Base-by-base conservation (phyloP, 2,329 filamentous ascomycete species). In the Xylaria sp. region DNA sequence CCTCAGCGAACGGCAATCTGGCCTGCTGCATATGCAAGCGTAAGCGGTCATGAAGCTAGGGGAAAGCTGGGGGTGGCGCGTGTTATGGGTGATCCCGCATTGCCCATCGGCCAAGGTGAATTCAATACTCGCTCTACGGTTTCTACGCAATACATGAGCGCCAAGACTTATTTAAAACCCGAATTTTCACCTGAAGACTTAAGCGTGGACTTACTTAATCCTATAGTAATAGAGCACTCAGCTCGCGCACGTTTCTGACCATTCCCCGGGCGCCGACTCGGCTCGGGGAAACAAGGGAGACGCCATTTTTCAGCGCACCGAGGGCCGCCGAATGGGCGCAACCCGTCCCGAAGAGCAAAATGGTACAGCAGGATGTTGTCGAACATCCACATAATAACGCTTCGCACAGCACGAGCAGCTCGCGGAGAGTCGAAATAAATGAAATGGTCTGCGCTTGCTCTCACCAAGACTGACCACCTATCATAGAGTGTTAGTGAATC, bases 201-300 rank as follows among this genome's bases (percentile, higher is more conserved):
- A 15, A 41, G 39, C 39, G 28, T 28, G 28, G 28, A 6, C 28
- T 28, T 28, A 28, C 28, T 28, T 28, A 28, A 28, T 28, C 28
- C 28, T 28, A 41, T 18, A 13, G 12, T 13, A 41, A 41, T 15
- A 41, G 4, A 41, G 39, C 39, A 12, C 15, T 41, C 51, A 28
- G 51, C 41, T 41, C 54, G 20, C 41, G 20, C 52, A n/a, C 44
- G 15, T 13, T 25, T 52, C n/a, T 34, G 13, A 23, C 2, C 32
- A 15, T 46, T 59, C 23, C 37, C 55, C 63, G 44, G 12, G 9
- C 37, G 32, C 46, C 55, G 34, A 34, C 55, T 65, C 63, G 63
- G 63, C 48, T 65, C 55, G 63, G 63, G n/a, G 63, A 59, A 65
- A 65, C 55, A 25, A 10, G 48, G 23, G 12, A 44, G 13, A 44